phyloP scores from a whole-genome alignment of 2,329 filamentous ascomycete genomes.

The Cytospora paraplurivora region DNA sequence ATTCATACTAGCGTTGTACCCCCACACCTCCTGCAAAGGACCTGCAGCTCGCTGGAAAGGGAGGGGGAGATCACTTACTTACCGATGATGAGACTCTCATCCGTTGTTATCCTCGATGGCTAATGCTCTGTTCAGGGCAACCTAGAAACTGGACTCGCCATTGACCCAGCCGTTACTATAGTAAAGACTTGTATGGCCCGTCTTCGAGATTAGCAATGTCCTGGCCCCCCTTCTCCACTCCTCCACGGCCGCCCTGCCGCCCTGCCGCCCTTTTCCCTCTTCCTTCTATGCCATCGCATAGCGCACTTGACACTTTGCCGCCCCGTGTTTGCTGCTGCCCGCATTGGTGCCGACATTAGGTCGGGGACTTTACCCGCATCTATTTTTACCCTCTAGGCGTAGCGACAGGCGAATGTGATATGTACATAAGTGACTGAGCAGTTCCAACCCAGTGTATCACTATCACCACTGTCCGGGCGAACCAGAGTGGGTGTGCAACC shows the following conservation, averaged over 20 bases:
- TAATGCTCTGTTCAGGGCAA: neutral
- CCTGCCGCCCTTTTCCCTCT: neutral
- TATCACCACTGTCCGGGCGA: no score
- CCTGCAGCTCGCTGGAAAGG: neutral
- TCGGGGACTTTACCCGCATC: neutral
- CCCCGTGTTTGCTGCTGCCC: neutral
- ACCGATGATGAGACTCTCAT: neutral
- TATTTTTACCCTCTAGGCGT: neutral
- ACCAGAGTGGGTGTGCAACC: no score
- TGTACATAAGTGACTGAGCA: neutral
- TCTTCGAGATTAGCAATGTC: neutral
- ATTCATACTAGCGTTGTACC: neutral
- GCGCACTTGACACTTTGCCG: neutral
- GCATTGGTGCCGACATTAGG: neutral
- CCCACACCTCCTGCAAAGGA: neutral
- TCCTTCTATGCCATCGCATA: neutral
- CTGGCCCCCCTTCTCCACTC: neutral
- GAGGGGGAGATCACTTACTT: neutral
- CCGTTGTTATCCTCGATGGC: neutral
- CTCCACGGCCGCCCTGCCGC: neutral
- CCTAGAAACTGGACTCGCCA: no score
- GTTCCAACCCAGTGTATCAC: no score
- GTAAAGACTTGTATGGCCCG: neutral
- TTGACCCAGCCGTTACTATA: no score
- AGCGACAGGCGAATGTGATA: neutral